phyloP scores from a whole-genome alignment of 768 basidiomycete genomes.

The Suillus clintonianus region DNA sequence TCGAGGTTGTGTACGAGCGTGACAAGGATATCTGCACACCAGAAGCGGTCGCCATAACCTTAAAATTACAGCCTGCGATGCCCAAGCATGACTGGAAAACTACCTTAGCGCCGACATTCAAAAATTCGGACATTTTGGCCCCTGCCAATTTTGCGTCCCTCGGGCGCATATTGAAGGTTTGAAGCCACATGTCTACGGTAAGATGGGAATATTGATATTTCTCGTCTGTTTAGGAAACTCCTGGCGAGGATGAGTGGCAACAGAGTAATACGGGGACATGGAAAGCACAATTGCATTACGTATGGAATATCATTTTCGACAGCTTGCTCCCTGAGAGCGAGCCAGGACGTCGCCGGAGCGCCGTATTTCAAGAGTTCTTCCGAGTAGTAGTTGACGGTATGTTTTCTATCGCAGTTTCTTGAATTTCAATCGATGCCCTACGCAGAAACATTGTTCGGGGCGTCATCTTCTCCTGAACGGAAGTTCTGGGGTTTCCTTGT shows the following conservation, averaged over 20 bases:
- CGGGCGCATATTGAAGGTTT: constrained; percentile 80
- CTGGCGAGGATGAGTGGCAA: constrained; percentile 50
- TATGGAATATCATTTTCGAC: constrained; percentile 85
- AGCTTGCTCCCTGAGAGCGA: constrained; percentile 58
- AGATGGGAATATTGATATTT: constrained; percentile 11
- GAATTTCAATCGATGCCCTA: constrained; percentile 1
- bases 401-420: constrained; percentile 17
- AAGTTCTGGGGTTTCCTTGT: constrained; percentile 98
- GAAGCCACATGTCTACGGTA: constrained; percentile 4
- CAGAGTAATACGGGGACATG: constrained; percentile 61
- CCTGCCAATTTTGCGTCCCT: constrained; percentile 71
- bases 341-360: constrained; percentile 38
- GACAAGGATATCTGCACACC: constrained; percentile 62
- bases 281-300: constrained; percentile 92
- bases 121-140: constrained; percentile 67
- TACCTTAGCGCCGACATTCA: constrained; percentile 72
- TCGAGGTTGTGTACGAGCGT: constrained; percentile 50
- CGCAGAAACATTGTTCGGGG: constrained; percentile 83
- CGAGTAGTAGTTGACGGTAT: constrained; percentile 87
- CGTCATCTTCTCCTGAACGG: constrained; percentile 80
- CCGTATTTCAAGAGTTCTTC: constrained; percentile 90
- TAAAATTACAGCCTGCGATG: constrained; percentile 64
- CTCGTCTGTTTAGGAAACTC: constrained; percentile 50
- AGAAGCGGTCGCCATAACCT: constrained; percentile 81
- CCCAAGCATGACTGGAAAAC: constrained; percentile 70